Evolutionary conservation across 192 early-diverging fungal species (phyloP).

Genomic region (Coemansia sp.): DNA sequence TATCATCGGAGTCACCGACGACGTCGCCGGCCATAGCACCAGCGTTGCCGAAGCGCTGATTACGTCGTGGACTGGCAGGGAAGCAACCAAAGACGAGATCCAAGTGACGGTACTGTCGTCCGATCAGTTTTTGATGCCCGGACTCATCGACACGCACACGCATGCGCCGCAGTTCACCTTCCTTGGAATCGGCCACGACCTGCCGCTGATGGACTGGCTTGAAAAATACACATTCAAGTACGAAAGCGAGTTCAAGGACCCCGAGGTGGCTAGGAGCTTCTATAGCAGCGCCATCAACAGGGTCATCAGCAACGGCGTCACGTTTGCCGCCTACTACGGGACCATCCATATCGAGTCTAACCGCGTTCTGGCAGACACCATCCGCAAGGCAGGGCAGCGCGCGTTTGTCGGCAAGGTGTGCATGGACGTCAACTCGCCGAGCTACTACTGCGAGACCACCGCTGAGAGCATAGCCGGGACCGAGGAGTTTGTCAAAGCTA

Average conservation of each 20-base stretch:
- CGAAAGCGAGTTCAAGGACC: constrained; percentile 71
- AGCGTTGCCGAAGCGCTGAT: constrained; percentile 7
- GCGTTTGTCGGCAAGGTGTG: constrained; percentile 94
- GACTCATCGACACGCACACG: constrained; percentile 90
- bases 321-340: constrained; percentile 87
- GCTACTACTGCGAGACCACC: constrained; percentile 72
- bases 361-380: constrained; percentile 68
- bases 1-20: constrained; percentile 62
- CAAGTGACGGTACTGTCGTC: constrained; percentile 13
- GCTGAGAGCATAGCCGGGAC: constrained; percentile 67
- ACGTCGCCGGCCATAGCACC: background rate
- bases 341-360: constrained; percentile 82
- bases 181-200: constrained; percentile 83
- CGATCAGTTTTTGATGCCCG: constrained; percentile 81
- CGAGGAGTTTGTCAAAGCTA: constrained; percentile 60
- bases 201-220: constrained; percentile 88
- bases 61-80: constrained; percentile 22
- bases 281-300: constrained; percentile 69
- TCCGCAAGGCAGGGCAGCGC: constrained; percentile 80
- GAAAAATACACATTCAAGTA: constrained; percentile 87
- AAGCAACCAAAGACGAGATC: background rate
- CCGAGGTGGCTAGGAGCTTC: constrained; percentile 61
- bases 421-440: constrained; percentile 88
- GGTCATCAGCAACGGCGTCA: constrained; percentile 79
- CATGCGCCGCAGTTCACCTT: constrained; percentile 92